Base-by-base conservation (phyloP, 2,329 filamentous ascomycete genomes). In the Scleromitrula shiraiana region DNA sequence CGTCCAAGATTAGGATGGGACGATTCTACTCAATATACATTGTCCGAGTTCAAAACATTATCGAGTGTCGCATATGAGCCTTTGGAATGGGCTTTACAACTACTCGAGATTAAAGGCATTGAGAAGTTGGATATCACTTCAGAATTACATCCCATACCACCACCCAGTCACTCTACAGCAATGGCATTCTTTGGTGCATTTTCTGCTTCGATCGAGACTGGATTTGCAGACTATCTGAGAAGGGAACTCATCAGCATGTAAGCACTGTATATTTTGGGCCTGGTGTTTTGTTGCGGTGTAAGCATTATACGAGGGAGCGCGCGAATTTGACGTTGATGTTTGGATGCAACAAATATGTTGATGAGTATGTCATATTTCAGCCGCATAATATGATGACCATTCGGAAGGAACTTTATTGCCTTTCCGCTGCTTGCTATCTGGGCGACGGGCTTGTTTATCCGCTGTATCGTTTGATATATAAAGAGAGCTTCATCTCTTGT, bases 141-240 rank as follows among this genome's bases (percentile, higher is more conserved):
- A 3, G 67, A 79, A 22, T 68, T 80, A 12, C 73, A 76, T 53
- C 69, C 74, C 54, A 30, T 45, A 22, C 32, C 41, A 60, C 71
- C 75, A 2, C 64, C 69, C 22, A 74, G 75, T 1, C 69, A 70
- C 46, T 76, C 72, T 15, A 71, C 72, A 49, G 71, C 70, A 37
- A 75, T 79, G 71, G 69, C 75, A 3, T 70, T 78, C 51, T 80
- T 76, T 59, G 73, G 78, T 2, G 72, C 77, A 20, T 77, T 83
- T 53, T 81, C 77, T 24, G 71, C 71, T 27, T 81, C 77, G 46
- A 73, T 83, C 15, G 74, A 80, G 53, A 70, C 64, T 6, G 73
- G 73, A 2, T 73, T 82, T 61, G 66, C 68, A 32, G 73, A 76
- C 50, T 82, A 73, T 61, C 59, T 81, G 52, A 63, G 59, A 46